phyloP scores from a whole-genome alignment of 371 early-diverging fungal species.

The Mortierella sp. region DNA sequence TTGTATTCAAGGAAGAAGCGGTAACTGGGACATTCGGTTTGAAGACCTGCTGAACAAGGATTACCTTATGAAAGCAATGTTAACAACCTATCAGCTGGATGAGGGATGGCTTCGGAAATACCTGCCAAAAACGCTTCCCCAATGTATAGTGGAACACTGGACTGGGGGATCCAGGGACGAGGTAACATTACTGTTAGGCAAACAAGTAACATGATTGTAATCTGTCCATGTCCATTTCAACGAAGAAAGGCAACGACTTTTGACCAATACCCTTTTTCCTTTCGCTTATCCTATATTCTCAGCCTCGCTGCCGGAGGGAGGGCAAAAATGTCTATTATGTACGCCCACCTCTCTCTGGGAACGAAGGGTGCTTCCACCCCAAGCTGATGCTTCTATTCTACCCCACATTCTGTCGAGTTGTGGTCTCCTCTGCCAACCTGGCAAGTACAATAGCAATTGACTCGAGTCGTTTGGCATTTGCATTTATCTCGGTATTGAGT shows the following conservation, averaged over 20 bases:
- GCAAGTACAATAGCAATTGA: too few species aligned
- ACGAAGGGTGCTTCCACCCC: slow-evolving; percentile 31
- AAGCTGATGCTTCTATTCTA: slow-evolving; percentile 48
- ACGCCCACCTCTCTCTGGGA: slow-evolving; percentile 23
- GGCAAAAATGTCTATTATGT: slow-evolving; percentile 26
- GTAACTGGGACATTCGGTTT: slow-evolving; percentile 17
- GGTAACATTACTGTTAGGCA: not conserved
- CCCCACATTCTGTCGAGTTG: slow-evolving; percentile 36
- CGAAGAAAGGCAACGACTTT: too few species aligned
- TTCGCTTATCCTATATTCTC: not conserved
- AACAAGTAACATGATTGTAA: too few species aligned
- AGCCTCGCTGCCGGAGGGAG: slow-evolving; percentile 10
- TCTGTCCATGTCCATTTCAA: too few species aligned
- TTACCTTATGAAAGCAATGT: slow-evolving; percentile 21
- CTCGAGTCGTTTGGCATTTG: too few species aligned
- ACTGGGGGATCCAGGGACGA: slow-evolving; percentile 1
- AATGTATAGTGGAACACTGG: slow-evolving; percentile 24
- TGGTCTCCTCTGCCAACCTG: slow-evolving; percentile 40
- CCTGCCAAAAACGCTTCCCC: slow-evolving; percentile 23
- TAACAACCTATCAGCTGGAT: slow-evolving; percentile 21
- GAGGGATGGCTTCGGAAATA: slow-evolving; percentile 24
- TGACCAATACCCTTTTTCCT: too few species aligned
- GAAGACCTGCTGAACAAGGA: slow-evolving; percentile 29
- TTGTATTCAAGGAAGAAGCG: slow-evolving; percentile 9
- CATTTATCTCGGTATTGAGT: too few species aligned